Evolutionary conservation across 2,329 filamentous ascomycete species (phyloP).

Genomic region (Gyromitra esculenta): DNA sequence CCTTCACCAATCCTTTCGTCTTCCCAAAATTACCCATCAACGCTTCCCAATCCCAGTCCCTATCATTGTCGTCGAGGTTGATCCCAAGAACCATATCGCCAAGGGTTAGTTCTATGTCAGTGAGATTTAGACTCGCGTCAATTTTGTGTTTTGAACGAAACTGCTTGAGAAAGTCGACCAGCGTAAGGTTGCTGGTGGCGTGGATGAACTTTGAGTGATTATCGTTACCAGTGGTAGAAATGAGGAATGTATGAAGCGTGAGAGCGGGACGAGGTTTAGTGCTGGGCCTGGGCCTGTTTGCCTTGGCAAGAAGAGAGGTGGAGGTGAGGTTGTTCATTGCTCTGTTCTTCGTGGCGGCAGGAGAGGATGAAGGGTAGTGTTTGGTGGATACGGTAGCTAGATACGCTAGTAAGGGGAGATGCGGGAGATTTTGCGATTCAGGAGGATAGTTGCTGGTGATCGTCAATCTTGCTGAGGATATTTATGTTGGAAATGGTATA

Average conservation of each 20-base stretch:
- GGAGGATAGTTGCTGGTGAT: background rate
- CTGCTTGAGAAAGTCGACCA: background rate
- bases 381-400: background rate
- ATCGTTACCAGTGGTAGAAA: background rate
- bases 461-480: background rate
- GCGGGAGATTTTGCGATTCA: background rate
- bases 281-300: background rate
- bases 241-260: constrained; percentile 8
- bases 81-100: constrained; percentile 4
- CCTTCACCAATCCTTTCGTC: constrained; percentile 5
- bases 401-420: background rate
- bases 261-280: background rate
- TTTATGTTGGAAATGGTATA: background rate
- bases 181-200: background rate
- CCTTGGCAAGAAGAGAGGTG: background rate
- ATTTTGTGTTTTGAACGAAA: constrained; percentile 21
- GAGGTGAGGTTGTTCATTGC: background rate
- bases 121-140: background rate
- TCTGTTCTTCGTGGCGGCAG: background rate
- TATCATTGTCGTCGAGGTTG: constrained; percentile 16
- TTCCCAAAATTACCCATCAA: constrained; percentile 4
- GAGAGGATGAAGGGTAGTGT: background rate
- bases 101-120: constrained; percentile 3
- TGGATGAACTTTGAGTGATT: constrained; percentile 8
- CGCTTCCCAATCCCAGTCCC: constrained; percentile 31